Base-by-base conservation (phyloP, 2,329 filamentous ascomycete species). In the Aspergillus clavatus region DNA sequence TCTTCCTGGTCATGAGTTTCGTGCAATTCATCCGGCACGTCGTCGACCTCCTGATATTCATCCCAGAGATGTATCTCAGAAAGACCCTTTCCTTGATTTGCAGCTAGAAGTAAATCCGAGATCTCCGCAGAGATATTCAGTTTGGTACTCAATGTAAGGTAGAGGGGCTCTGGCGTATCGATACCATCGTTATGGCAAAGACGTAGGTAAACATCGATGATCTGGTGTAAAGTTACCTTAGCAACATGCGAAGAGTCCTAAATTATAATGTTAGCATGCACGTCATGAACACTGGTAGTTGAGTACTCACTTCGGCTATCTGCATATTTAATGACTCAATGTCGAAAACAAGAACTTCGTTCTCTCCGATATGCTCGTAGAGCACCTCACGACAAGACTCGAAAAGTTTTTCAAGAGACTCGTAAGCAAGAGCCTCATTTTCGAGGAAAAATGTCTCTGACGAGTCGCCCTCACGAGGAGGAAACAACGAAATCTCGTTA, bases 161-260 rank as follows among this genome's bases (percentile, higher is more conserved):
- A 79, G n/a, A 84, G 70, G 12, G 80, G 76, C 24, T 77, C 72
- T 2, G 75, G 73, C 18, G 72, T 62, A 42, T 73, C 66, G 31
- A 71, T 62, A 19, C 74, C 78, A 58, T 84, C 82, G 56, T 85
- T 82, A 24, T 71, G 71, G 52, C 78, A 74, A 37, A 87, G 67
- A 12, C 72, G 70, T 46, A 82, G 63, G 56, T 83, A 83, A 37
- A 84, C 61, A 42, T 79, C 72, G 47, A 85, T 64, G 36, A 87
- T 69, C 45, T 82, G 73, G 37, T 74, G 68, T 41, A 85, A 67
- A 38, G 76, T 75, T 50, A 77, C 65, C 55, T 73, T 66, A 53
- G 70, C 66, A 38, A 73, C 62, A 57, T 75, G 65, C 29, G 64
- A 60, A 35, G 75, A 78, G 57, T 75, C 72, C 77, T 81, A 52